Base-by-base conservation (phyloP, 1,284 basidiomycete genomes). In the Ganoderma lingzhi region DNA sequence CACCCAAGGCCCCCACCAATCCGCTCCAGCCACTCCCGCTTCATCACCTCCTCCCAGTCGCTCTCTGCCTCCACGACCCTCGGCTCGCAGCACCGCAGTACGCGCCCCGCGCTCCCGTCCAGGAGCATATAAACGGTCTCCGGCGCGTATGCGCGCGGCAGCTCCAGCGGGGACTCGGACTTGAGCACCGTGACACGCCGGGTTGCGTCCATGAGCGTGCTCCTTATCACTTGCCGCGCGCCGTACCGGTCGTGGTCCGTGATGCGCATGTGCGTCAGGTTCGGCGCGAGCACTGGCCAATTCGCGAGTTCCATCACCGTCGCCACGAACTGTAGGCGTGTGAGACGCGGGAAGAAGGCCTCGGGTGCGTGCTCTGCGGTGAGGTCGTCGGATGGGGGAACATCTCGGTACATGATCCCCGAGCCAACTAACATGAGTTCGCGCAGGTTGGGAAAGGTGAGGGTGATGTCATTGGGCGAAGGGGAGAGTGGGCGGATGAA, bases 11-110 rank as follows among this genome's bases (percentile, higher is more conserved):
- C 37, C n/a, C 58, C 58, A 5, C 58, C 58, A 41, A 39, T 23
- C 17, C 58, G 58, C 37, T 59, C 58, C 58, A 41, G n/a, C 58
- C 58, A 59, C 37, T 59, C 37, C n/a, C 58, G 37, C 58, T 23
- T 59, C 58, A 59, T 59, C 35, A 58, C 23, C 58, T 41, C 37
- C 58, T 23, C 58, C 56, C 56, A 59, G 35, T 59, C 56, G 35
- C 56, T 59, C 32, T 59, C 56, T 9, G 35, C 37, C 58, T 23
- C 2, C 9, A 59, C 19, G 32, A 35, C n/a, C 37, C 58, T 39
- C 37, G 58, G 58, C 37, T 35, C 58, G 9, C 15, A 39, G 17
- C 32, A 59, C 37, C 58, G 35, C 37, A 59, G 19, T 15, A 41
- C 58, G 17, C 35, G 58, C 19, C 14, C 35, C 32, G 35, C 35